Conservation (phyloP, 202 grass and related monocot species). For the Cymbopogon flexuosus region DNA sequence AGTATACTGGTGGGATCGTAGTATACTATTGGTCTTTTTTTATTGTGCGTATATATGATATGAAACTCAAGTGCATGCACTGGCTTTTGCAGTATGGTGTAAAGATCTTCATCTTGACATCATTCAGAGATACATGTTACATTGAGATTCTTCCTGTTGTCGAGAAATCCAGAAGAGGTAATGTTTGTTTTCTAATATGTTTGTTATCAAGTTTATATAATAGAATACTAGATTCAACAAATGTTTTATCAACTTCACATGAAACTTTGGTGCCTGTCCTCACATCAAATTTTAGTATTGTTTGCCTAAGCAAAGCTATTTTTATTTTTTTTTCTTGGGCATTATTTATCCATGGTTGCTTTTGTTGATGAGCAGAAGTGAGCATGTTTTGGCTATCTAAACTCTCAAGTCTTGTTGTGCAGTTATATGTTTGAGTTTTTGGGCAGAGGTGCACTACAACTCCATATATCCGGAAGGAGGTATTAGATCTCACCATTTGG, state of each 20-base stretch:
- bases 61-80: conserved; percentile 1
- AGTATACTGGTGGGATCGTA: background rate
- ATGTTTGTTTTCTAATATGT: background rate
- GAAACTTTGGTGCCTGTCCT: background rate
- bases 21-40: background rate
- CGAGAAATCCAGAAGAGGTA: conserved; percentile 76
- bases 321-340: background rate
- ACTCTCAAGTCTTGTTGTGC: background rate
- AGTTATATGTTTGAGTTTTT: conserved; percentile 96
- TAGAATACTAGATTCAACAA: background rate
- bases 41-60: background rate
- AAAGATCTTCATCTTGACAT: conserved; percentile 89
- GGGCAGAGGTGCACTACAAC: conserved; percentile 97
- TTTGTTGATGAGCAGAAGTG: background rate
- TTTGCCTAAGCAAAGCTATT: background rate
- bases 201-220: background rate
- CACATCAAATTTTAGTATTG: background rate
- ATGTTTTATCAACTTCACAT: background rate
- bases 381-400: background rate
- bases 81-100: conserved; percentile 78
- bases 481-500: conserved; percentile 13
- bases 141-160: conserved; percentile 73
- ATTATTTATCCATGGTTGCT: background rate
- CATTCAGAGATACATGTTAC: conserved; percentile 94
- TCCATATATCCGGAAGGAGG: conserved; percentile 94